These are phyloP conservation scores for Termitomyces heimii DNA, from an alignment of 768 basidiomycete genomes.

Conservation along the genomic window DNA sequence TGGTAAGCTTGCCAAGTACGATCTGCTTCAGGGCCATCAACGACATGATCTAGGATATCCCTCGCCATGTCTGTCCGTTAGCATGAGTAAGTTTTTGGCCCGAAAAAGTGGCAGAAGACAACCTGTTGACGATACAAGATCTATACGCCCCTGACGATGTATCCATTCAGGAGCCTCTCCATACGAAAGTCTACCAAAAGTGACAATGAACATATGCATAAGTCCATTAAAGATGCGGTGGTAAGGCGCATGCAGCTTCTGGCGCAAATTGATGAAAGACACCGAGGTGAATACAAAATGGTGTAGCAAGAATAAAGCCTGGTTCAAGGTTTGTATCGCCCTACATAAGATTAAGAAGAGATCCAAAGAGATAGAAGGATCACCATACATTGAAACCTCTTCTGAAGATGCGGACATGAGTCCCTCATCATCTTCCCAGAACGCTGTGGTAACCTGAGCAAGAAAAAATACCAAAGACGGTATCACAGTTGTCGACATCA, in stretches of 20 bases:
- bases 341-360: conserved; percentile 25
- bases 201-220: conserved; percentile 67
- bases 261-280: conserved; percentile 45
- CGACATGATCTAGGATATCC: conserved; percentile 58
- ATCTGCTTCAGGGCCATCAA: conserved; percentile 69
- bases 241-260: conserved; percentile 50
- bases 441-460: conserved; percentile 40
- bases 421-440: conserved; percentile 63
- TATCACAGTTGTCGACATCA: conserved; percentile 49
- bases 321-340: conserved; percentile 41
- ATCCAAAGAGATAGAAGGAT: neutral
- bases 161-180: conserved; percentile 64
- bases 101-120: conserved; percentile 12
- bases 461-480: conserved; percentile 61
- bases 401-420: conserved; percentile 29
- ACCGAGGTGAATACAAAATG: conserved; percentile 50
- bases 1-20: conserved; percentile 59
- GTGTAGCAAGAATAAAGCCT: conserved; percentile 55
- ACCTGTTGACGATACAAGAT: conserved; percentile 46
- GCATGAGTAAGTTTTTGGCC: neutral
- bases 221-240: conserved; percentile 55
- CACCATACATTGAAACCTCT: conserved; percentile 30
- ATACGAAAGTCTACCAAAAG: conserved; percentile 69
- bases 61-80: conserved; percentile 44
- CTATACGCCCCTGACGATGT: conserved; percentile 27